phyloP scores from a whole-genome alignment of 2,329 filamentous ascomycete species.

The Didymosphaeria variabile region DNA sequence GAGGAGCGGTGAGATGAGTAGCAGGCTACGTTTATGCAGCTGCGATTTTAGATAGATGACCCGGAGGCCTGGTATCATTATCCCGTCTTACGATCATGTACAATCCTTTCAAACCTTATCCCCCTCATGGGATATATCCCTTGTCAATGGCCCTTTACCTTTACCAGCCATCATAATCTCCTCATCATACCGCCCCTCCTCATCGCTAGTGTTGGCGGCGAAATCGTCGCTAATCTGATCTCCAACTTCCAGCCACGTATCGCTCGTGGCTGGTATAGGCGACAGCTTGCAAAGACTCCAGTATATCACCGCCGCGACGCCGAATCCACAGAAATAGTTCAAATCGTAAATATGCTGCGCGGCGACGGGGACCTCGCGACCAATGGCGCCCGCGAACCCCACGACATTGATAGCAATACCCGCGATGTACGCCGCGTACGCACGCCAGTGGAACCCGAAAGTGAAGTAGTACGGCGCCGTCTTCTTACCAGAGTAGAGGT shows the following conservation, averaged over 20 bases:
- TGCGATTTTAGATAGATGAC: not conserved
- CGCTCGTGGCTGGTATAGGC: slow-evolving; percentile 78
- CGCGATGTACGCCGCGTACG: slow-evolving; percentile 80
- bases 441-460: slow-evolving; percentile 81
- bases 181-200: slow-evolving; percentile 36
- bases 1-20: not conserved
- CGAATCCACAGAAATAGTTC: slow-evolving; percentile 89
- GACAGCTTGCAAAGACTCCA: slow-evolving; percentile 73
- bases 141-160: slow-evolving; percentile 20
- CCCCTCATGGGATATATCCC: not conserved
- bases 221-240: slow-evolving; percentile 42
- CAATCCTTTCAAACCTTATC: not conserved
- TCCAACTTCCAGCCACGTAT: slow-evolving; percentile 81
- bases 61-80: slow-evolving; percentile 1
- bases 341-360: slow-evolving; percentile 88
- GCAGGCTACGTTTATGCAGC: not conserved
- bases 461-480: slow-evolving; percentile 77
- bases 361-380: slow-evolving; percentile 74
- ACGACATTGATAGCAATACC: slow-evolving; percentile 92
- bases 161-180: slow-evolving; percentile 33
- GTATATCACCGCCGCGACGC: slow-evolving; percentile 73
- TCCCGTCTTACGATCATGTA: not conserved
- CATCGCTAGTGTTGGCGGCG: slow-evolving; percentile 32
- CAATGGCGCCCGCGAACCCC: slow-evolving; percentile 85
- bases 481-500: slow-evolving; percentile 77